Conservation (phyloP, 345 rosid species). For the Stellera chamaejasme region DNA sequence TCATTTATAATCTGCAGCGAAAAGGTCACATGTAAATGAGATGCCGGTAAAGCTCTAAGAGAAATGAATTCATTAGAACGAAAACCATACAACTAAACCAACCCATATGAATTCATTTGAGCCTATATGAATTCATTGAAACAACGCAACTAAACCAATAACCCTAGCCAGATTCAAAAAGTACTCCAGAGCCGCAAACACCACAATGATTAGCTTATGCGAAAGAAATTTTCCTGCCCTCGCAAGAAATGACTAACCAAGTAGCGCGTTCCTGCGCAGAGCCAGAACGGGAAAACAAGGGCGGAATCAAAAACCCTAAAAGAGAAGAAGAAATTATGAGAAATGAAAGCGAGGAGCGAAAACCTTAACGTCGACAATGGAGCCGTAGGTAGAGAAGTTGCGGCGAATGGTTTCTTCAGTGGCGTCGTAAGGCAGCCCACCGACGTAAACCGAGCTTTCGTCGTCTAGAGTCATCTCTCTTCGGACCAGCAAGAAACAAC, state of each 20-base stretch:
- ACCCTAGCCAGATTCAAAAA: no score
- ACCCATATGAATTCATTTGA: no score
- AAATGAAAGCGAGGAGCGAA: neutral
- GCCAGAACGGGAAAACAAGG: neutral
- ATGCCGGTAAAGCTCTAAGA: neutral
- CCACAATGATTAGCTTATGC: no score
- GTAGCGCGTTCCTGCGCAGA: no score
- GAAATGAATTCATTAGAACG: neutral
- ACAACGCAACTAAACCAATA: no score
- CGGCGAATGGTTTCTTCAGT: slow-evolving; percentile 59
- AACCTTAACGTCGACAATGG: slow-evolving; percentile 71
- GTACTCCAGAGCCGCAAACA: no score
- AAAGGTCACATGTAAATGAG: neutral
- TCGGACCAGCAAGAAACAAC: neutral
- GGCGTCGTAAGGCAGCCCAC: slow-evolving; percentile 73
- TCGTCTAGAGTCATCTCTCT: slow-evolving; percentile 75
- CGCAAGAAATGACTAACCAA: no score
- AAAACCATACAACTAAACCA: no score
- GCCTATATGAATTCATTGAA: no score
- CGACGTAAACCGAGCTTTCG: slow-evolving; percentile 77
- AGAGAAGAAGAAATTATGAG: neutral
- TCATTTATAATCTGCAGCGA: slow-evolving; percentile 64
- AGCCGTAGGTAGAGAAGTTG: slow-evolving; percentile 54
- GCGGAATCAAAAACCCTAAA: neutral
- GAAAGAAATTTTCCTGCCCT: no score